phyloP scores from a whole-genome alignment of 352 stramenopile species.

The Phytophthora nicotianae region DNA sequence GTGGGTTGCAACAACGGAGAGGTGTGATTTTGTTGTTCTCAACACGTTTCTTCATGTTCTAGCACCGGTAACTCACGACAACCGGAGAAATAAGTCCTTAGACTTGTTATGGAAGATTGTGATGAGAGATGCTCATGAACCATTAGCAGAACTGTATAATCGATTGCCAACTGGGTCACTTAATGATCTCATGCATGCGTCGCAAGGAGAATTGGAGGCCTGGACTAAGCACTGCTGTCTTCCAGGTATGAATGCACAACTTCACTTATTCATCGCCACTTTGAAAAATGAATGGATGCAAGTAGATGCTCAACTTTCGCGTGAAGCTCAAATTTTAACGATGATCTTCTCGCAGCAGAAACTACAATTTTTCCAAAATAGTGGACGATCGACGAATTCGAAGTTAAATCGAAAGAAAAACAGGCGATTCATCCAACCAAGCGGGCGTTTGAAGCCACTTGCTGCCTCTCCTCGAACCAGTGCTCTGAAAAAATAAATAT shows the following conservation, averaged over 20 bases:
- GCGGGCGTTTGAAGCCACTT: conserved; percentile 11
- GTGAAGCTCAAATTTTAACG: conserved; percentile 8
- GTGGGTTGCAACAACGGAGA: conserved; percentile 33
- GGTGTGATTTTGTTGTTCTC: conserved; percentile 53
- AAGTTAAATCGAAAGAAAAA: conserved; percentile 9
- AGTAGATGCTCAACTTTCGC: conserved; percentile 10
- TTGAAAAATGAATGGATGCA: conserved; percentile 27
- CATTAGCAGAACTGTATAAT: conserved; percentile 40
- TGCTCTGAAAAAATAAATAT: background rate
- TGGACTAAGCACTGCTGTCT: conserved; percentile 22
- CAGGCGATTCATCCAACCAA: background rate
- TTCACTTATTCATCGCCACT: conserved; percentile 36
- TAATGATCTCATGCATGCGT: conserved; percentile 33
- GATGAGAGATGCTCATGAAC: conserved; percentile 34
- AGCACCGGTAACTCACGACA: conserved; percentile 43
- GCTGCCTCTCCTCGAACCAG: background rate
- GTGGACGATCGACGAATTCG: background rate
- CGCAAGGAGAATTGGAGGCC: conserved; percentile 4
- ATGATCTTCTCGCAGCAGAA: background rate
- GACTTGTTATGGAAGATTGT: conserved; percentile 50
- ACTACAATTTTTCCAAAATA: background rate
- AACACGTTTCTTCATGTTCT: conserved; percentile 60
- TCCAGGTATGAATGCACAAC: conserved; percentile 21
- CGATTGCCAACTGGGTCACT: conserved; percentile 35
- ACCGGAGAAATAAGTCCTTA: conserved; percentile 24